Evolutionary conservation across 2,329 filamentous ascomycete genomes (phyloP).

Genomic region (Colletotrichum spinosum): DNA sequence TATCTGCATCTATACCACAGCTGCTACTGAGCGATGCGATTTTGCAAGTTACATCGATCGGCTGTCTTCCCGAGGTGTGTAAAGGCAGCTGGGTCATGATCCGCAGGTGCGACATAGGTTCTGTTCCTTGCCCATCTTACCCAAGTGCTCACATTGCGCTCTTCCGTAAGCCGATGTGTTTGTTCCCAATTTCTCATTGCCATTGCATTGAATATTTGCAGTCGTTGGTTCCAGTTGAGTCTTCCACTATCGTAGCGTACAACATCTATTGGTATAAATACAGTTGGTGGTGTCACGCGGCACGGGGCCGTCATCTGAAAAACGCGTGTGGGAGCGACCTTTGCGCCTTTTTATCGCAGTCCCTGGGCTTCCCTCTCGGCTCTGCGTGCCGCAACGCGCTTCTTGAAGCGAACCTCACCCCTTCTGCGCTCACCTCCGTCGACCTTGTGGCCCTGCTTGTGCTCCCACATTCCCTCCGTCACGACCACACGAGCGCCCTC

Average conservation of each 20-base stretch:
- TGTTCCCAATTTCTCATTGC: too few relatives aligned
- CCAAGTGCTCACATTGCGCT: too few relatives aligned
- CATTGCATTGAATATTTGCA: neutral
- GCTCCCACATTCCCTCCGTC: slow-evolving; percentile 93
- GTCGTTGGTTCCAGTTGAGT: slow-evolving; percentile 24
- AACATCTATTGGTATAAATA: slow-evolving; percentile 36
- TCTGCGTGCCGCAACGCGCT: slow-evolving; percentile 81
- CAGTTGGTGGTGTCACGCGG: slow-evolving; percentile 35
- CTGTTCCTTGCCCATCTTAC: too few relatives aligned
- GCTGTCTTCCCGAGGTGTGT: too few relatives aligned
- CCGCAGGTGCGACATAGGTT: too few relatives aligned
- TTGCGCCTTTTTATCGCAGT: slow-evolving; percentile 24
- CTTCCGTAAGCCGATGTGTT: too few relatives aligned
- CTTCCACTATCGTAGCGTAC: slow-evolving; percentile 36
- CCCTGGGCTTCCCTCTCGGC: slow-evolving; percentile 66
- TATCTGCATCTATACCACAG: too few relatives aligned
- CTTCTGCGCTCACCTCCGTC: slow-evolving; percentile 94
- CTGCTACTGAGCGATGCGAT: too few relatives aligned
- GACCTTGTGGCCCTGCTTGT: slow-evolving; percentile 87
- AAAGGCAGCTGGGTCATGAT: too few relatives aligned
- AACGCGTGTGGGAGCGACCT: slow-evolving; percentile 10
- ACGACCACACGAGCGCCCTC: slow-evolving; percentile 75
- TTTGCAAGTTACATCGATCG: too few relatives aligned
- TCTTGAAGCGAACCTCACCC: slow-evolving; percentile 89
- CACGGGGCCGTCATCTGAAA: slow-evolving; percentile 19